Percentiles rank a stretch among this genome's conserved stretches.
Conservation (phyloP, 192 early-diverging fungal species). For the Mortierella antarctica region DNA sequence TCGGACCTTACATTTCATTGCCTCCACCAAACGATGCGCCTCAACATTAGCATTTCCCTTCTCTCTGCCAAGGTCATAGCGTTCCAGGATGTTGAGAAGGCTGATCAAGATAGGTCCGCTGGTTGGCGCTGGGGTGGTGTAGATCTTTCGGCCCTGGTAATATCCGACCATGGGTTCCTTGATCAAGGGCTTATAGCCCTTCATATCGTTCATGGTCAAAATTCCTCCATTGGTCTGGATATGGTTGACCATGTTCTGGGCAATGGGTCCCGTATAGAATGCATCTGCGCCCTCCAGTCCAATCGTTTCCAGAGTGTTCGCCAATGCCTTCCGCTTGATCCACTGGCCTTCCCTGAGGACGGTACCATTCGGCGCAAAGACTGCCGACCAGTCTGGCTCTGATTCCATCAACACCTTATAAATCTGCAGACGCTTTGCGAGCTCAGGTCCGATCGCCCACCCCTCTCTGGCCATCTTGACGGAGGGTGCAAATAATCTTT, state of each 20-base stretch:
- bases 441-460: slow-evolving; percentile 65
- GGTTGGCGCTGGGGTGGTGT: slow-evolving; percentile 72
- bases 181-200: slow-evolving; percentile 69
- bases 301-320: slow-evolving; percentile 72
- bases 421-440: slow-evolving; percentile 49
- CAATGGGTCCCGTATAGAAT: slow-evolving; percentile 71
- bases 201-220: slow-evolving; percentile 80
- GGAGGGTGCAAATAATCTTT: slow-evolving; percentile 78
- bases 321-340: slow-evolving; percentile 67
- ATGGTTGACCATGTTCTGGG: slow-evolving; percentile 73
- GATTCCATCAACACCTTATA: slow-evolving; percentile 27
- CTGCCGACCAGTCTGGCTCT: slow-evolving; percentile 54
- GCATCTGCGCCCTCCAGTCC: slow-evolving; percentile 69
- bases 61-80: slow-evolving; percentile 70
- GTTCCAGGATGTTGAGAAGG: slow-evolving; percentile 89
- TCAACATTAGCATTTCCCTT: slow-evolving; percentile 71
- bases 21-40: slow-evolving; percentile 87
- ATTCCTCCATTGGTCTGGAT: slow-evolving; percentile 78
- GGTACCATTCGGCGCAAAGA: slow-evolving; percentile 79
- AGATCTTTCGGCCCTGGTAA: slow-evolving; percentile 79
- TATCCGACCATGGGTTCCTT: slow-evolving; percentile 69
- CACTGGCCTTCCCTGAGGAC: slow-evolving; percentile 75
- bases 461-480: slow-evolving; percentile 82
- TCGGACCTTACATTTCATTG: slow-evolving; percentile 73
- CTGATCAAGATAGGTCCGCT: slow-evolving; percentile 86